phyloP scores from a whole-genome alignment of 495 filamentous ascomycete genomes.

The Hypomontagnella monticulosa region DNA sequence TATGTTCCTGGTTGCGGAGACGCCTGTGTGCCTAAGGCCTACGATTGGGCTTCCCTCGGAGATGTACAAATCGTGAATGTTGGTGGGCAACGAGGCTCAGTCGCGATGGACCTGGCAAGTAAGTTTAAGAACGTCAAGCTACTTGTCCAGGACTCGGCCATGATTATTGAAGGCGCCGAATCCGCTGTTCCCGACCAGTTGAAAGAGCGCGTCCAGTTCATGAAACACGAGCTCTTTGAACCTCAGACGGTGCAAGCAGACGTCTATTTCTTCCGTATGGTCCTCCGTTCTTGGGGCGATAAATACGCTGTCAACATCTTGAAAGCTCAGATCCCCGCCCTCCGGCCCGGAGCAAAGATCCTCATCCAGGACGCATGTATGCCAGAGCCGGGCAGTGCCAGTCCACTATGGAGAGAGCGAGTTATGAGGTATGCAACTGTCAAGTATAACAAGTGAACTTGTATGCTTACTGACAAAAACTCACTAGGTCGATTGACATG shows the following conservation, averaged over 20 bases:
- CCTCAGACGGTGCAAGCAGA: constrained; percentile 59
- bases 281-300: constrained; percentile 63
- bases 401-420: constrained; percentile 34
- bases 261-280: constrained; percentile 61
- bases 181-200: constrained; percentile 16
- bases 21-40: constrained; percentile 18
- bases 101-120: constrained; percentile 20
- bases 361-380: constrained; percentile 55
- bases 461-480: constrained; percentile 17
- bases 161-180: background rate
- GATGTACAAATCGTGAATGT: constrained; percentile 17
- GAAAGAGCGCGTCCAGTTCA: constrained; percentile 44
- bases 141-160: constrained; percentile 27
- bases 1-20: constrained; percentile 22
- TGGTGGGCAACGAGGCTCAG: constrained; percentile 28
- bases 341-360: constrained; percentile 51
- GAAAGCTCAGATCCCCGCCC: constrained; percentile 49
- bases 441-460: no score
- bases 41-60: constrained; percentile 38
- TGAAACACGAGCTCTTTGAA: constrained; percentile 58
- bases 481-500: no score
- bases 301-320: constrained; percentile 54
- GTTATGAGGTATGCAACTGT: constrained; percentile 16
- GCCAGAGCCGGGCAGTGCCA: constrained; percentile 34
- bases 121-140: constrained; percentile 22